Conservation (phyloP, 306 rosid species). For the Dryas octopetala region DNA sequence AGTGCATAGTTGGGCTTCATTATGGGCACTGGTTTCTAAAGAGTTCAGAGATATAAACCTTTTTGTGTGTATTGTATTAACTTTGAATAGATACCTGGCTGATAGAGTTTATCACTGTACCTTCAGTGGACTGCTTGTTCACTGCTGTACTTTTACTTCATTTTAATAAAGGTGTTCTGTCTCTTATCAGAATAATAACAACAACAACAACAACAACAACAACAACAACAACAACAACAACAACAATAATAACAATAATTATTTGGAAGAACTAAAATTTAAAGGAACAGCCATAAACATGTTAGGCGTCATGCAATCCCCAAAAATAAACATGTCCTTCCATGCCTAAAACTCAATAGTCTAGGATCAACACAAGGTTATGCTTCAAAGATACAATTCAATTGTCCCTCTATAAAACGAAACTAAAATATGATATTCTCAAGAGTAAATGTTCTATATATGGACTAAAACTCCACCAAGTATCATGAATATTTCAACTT, state of each 20-base stretch:
- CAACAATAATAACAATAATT: not conserved
- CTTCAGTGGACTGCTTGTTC: not conserved
- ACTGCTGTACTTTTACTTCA: not conserved
- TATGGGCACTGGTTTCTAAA: too few species aligned
- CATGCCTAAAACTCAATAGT: not conserved
- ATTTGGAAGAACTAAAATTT: not conserved
- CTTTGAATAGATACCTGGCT: not conserved
- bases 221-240: not conserved
- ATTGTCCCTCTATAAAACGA: not conserved
- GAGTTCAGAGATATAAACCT: not conserved
- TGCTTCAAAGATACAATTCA: not conserved
- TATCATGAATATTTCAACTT: not conserved
- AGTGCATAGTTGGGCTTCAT: too few species aligned
- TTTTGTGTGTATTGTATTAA: not conserved
- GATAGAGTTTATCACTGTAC: not conserved
- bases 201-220: not conserved
- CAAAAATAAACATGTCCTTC: not conserved
- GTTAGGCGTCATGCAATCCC: not conserved
- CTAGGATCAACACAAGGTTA: conserved; percentile 4
- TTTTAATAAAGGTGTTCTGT: not conserved
- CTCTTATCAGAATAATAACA: not conserved
- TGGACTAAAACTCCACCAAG: too few species aligned
- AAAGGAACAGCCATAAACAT: not conserved
- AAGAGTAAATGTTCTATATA: not conserved
- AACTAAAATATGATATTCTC: not conserved